These are phyloP conservation scores for Eimeria maxima DNA, from an alignment of 169 alveolate species.

Conservation along the genomic window DNA sequence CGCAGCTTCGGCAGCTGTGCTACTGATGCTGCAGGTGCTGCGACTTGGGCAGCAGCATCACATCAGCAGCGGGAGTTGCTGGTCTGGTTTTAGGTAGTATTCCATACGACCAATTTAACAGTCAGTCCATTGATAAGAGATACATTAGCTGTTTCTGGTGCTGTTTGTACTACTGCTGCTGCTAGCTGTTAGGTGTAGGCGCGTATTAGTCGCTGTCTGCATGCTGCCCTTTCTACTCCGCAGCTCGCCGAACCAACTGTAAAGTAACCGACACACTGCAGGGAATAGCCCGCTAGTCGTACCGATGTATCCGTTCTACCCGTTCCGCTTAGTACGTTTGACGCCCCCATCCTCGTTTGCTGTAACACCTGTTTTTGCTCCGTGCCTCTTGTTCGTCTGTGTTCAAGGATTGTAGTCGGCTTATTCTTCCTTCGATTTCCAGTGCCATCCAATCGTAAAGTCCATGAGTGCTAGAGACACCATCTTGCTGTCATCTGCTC, in stretches of 20 bases:
- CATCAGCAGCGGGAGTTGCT: constrained; percentile 61
- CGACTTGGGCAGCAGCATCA: constrained; percentile 49
- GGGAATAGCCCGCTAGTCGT: background rate
- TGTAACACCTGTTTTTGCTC: background rate
- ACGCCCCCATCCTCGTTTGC: background rate
- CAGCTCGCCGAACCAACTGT: background rate
- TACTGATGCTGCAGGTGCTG: constrained; percentile 23
- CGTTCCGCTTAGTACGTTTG: background rate
- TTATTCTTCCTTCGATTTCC: background rate
- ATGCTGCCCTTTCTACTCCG: background rate
- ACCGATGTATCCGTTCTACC: too few species aligned
- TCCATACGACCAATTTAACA: constrained; percentile 16
- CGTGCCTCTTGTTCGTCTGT: background rate
- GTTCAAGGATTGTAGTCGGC: background rate
- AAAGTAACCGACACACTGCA: background rate
- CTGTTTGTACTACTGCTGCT: background rate
- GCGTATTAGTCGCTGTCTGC: background rate
- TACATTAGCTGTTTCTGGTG: background rate
- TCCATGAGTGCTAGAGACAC: background rate
- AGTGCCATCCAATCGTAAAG: background rate
- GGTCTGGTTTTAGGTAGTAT: constrained; percentile 40
- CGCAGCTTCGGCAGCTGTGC: constrained; percentile 3
- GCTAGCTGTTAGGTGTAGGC: background rate
- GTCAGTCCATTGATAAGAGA: constrained; percentile 6
- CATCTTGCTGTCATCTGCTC: too few species aligned